Base-by-base conservation (phyloP, 306 rosid genomes). In the Sechiopsis laciniata region DNA sequence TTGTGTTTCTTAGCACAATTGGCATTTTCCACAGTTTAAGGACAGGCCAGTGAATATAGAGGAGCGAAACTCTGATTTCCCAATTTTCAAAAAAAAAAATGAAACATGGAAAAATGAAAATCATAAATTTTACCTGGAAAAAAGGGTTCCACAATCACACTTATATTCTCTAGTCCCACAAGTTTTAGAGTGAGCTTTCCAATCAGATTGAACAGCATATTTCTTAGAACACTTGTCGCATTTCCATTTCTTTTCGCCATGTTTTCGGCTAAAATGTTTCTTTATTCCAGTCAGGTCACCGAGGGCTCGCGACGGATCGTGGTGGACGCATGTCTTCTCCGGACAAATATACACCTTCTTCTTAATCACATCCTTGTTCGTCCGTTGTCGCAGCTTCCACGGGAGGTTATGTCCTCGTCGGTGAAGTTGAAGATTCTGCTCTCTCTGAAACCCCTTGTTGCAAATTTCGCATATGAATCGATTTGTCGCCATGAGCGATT, bases 221-320 rank as follows among this genome's bases (percentile, higher is more conserved):
- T 90, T 93, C 88, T 93, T 93, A 0, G 98, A 89, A 78, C 98
- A 93, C 78, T 90, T 93, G 0, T 90, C 97, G 56, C 98, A 93
- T 87, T 90, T 93, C 98, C 98, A 93, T 82, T 93, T 93, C 83
- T 93, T 93, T 85, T 93, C 98, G 3, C 98, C 98, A 32, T 93
- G 98, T 69, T 90, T 93, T 42, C 97, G 55, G 78, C 98, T 90
- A 63, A 87, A 93, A 78, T 93, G 98, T 79, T 90, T 93, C 85
- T 93, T 93, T 55, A 93, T 87, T 6, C 98, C 98, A 2, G 98
- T 93, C 83, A 93, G 96, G 52, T 93, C 98, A 0, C 98, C 98
- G 0, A 93, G 89, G 4, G 98, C 98, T 58, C 98, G 83, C 0
- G 90, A 63, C 1, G 94, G 87, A 46, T 90, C 97, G 24, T 93